A percentile compares a stretch with the other conserved stretches of the same genome.
phyloP scores from a whole-genome alignment of 345 rosid species.

The Theobroma cacao region DNA sequence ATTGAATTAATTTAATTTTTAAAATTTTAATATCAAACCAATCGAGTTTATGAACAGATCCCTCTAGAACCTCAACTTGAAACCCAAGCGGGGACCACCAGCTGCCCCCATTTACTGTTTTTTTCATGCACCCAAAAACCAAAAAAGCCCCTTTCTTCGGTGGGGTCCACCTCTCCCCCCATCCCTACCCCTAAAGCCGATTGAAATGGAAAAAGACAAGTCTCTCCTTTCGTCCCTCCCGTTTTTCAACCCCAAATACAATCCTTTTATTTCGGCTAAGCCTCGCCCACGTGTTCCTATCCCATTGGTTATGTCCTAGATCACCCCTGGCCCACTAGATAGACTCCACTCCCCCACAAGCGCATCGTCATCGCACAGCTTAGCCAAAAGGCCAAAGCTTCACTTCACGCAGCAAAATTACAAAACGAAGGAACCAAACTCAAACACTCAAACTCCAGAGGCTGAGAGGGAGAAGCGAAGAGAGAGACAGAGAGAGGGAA shows the following conservation, averaged over 20 bases:
- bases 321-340: slow-evolving; percentile 68
- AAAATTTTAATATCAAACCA: too few species aligned
- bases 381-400: not conserved
- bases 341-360: slow-evolving; percentile 30
- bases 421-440: not conserved
- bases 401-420: not conserved
- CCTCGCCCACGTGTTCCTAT: slow-evolving; percentile 31
- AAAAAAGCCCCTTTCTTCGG: not conserved
- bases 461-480: too few species aligned
- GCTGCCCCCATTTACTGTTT: not conserved
- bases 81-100: not conserved
- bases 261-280: slow-evolving; percentile 51
- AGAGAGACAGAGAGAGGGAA: not conserved
- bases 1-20: too few species aligned
- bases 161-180: not conserved
- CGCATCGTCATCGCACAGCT: slow-evolving; percentile 12
- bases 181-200: too few species aligned
- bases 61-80: not conserved
- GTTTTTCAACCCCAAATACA: not conserved
- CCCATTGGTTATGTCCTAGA: slow-evolving; percentile 33
- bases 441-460: not conserved
- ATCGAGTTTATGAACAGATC: not conserved
- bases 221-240: not conserved
- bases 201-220: not conserved
- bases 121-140: not conserved